Percentiles rank a stretch among this genome's conserved stretches.
Evolutionary conservation across 805 yeast species (phyloP).

Genomic region (Spathaspora girioi): DNA sequence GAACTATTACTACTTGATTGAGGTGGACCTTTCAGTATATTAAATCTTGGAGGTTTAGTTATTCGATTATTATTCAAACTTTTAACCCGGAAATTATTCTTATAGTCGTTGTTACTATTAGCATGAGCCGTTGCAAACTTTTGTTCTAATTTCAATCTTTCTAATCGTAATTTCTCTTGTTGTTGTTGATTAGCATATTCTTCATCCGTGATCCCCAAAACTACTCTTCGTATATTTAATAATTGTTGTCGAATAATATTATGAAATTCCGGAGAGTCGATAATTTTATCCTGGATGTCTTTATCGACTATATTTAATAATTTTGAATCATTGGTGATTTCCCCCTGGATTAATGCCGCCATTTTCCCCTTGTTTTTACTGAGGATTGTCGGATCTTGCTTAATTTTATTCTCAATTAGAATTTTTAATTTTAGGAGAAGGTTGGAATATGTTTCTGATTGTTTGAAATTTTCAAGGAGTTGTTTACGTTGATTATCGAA

Average conservation of each 20-base stretch:
- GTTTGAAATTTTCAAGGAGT: constrained; percentile 41
- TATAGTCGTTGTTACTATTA: constrained; percentile 10
- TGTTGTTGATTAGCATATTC: constrained; percentile 20
- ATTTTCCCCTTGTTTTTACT: constrained; percentile 48
- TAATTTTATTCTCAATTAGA: constrained; percentile 44
- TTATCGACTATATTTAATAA: constrained; percentile 39
- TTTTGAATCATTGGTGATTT: constrained; percentile 27
- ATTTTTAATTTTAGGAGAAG: constrained; percentile 36
- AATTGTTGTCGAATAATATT: constrained; percentile 26
- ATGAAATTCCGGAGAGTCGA: constrained; percentile 40
- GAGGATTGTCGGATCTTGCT: constrained; percentile 45
- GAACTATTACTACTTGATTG: not conserved
- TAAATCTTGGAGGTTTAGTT: constrained; percentile 34
- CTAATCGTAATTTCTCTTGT: constrained; percentile 8
- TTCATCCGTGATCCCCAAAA: constrained; percentile 36
- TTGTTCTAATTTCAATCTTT: constrained; percentile 6
- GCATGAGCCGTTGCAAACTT: constrained; percentile 4
- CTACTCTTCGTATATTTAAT: constrained; percentile 27
- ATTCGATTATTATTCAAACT: constrained; percentile 21
- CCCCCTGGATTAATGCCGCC: constrained; percentile 52
- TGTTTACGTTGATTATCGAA: constrained; percentile 45
- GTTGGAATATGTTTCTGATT: constrained; percentile 38
- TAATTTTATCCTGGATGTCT: constrained; percentile 41
- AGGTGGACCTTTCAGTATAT: constrained; percentile 4
- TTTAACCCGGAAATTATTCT: constrained; percentile 26